These are phyloP conservation scores for Euryodendron excelsum DNA, from an alignment of 148 eudicot genomes.

Conservation along the genomic window DNA sequence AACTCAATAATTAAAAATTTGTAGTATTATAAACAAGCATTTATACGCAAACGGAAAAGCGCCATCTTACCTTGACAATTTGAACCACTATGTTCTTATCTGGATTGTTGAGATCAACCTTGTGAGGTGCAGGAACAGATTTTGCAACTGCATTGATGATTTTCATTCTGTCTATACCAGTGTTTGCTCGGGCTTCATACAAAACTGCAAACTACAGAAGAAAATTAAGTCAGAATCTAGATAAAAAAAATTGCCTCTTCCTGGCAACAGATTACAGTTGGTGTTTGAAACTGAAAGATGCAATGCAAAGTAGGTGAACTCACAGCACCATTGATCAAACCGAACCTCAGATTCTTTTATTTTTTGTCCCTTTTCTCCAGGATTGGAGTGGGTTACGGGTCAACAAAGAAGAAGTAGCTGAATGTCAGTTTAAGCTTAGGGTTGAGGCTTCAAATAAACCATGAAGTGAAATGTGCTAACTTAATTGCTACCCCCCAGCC, in stretches of 20 bases:
- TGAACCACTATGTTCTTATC: conserved; percentile 84
- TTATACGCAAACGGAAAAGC: neutral
- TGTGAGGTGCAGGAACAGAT: conserved; percentile 82
- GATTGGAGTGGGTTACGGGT: too few relatives aligned
- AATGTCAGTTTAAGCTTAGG: neutral
- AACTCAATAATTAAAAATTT: too few relatives aligned
- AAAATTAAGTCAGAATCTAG: conserved; percentile 3
- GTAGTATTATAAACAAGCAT: too few relatives aligned
- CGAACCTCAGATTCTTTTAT: too few relatives aligned
- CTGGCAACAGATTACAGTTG: conserved; percentile 5
- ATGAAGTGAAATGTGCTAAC: neutral
- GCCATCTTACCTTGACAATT: conserved; percentile 66
- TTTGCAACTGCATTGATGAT: conserved; percentile 88
- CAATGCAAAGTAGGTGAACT: too few relatives aligned
- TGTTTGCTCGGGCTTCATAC: conserved; percentile 94
- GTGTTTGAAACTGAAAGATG: too few relatives aligned
- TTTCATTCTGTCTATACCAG: conserved; percentile 87
- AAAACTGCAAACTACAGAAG: conserved; percentile 76
- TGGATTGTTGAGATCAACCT: conserved; percentile 90
- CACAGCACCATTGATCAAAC: too few relatives aligned
- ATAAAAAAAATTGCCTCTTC: neutral
- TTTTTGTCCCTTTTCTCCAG: too few relatives aligned
- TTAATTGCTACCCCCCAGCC: neutral
- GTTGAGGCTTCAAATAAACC: neutral
- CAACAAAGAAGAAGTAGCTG: neutral